Conservation (phyloP, 2,329 filamentous ascomycete species). For the Arthrocladium fulminans region DNA sequence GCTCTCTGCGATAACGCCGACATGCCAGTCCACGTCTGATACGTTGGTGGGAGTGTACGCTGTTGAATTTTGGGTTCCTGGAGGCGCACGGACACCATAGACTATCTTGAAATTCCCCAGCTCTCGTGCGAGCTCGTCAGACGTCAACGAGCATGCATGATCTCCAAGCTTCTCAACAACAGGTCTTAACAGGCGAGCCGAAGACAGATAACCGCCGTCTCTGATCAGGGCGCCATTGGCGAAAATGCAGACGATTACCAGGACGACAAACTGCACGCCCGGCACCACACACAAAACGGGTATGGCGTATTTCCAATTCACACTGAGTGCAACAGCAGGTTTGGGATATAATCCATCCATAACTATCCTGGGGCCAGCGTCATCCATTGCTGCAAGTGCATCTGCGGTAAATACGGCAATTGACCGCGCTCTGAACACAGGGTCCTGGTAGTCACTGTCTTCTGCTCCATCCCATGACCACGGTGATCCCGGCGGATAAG, state of each 20-base stretch:
- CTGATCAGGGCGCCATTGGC: slow-evolving; percentile 22
- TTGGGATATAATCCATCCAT: slow-evolving; percentile 78
- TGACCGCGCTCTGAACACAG: slow-evolving; percentile 7
- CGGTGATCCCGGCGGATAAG: slow-evolving; percentile 1
- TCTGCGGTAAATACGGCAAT: slow-evolving; percentile 19
- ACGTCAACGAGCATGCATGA: slow-evolving; percentile 10
- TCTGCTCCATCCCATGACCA: slow-evolving; percentile 2
- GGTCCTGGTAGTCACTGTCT: not conserved
- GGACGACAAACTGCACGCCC: slow-evolving; percentile 15
- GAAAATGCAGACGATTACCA: slow-evolving; percentile 19
- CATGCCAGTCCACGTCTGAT: slow-evolving; percentile 11
- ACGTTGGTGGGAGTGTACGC: not conserved
- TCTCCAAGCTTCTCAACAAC: slow-evolving; percentile 20
- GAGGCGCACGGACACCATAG: slow-evolving; percentile 19
- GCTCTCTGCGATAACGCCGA: slow-evolving; percentile 17
- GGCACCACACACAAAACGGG: slow-evolving; percentile 18
- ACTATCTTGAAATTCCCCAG: slow-evolving; percentile 17
- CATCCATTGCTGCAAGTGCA: slow-evolving; percentile 20
- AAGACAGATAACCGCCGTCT: slow-evolving; percentile 18
- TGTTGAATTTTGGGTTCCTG: not conserved
- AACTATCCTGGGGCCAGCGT: slow-evolving; percentile 34
- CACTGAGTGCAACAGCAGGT: slow-evolving; percentile 76
- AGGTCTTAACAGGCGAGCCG: slow-evolving; percentile 18
- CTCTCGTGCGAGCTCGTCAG: slow-evolving; percentile 18
- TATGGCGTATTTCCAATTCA: slow-evolving; percentile 42